phyloP scores from a whole-genome alignment of 2,329 filamentous ascomycete genomes.

The Fusarium concolor region DNA sequence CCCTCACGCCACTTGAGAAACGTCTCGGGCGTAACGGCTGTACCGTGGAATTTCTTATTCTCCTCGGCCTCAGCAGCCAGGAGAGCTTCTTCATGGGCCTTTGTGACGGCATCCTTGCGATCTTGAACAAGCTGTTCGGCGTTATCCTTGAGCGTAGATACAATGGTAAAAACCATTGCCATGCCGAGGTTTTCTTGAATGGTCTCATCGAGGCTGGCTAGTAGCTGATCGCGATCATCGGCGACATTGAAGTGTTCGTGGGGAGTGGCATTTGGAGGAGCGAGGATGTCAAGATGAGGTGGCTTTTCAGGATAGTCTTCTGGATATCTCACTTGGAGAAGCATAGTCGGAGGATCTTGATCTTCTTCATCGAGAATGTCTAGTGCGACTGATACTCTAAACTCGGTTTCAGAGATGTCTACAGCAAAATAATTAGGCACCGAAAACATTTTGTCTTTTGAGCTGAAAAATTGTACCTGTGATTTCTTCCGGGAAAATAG shows the following conservation, averaged over 20 bases:
- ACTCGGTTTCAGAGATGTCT: constrained; percentile 93
- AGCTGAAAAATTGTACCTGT: constrained; percentile 69
- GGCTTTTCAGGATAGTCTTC: constrained; percentile 89
- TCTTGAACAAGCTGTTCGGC: constrained; percentile 87
- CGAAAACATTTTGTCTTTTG: constrained; percentile 5
- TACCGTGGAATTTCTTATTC: constrained; percentile 96
- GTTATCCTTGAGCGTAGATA: constrained; percentile 86
- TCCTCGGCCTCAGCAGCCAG: constrained; percentile 83
- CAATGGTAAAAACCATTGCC: constrained; percentile 95
- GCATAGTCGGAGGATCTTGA: constrained; percentile 75
- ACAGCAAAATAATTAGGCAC: constrained; percentile 26
- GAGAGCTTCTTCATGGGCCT: constrained; percentile 65
- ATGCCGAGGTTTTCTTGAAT: constrained; percentile 96
- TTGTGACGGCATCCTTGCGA: constrained; percentile 73
- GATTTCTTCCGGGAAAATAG: constrained; percentile 98
- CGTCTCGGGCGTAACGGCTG: constrained; percentile 84
- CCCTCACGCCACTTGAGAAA: constrained; percentile 85
- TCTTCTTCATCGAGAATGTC: constrained; percentile 78
- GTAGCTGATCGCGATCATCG: constrained; percentile 80
- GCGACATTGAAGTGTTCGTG: constrained; percentile 82
- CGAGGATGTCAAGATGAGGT: constrained; percentile 82
- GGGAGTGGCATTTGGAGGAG: constrained; percentile 75
- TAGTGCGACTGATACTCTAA: constrained; percentile 85
- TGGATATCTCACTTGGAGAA: constrained; percentile 90
- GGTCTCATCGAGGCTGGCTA: constrained; percentile 76